Evolutionary conservation across 1,284 basidiomycete species (phyloP), one percentile per base, ranked within the genome.

Genomic region (Hemileia vastatrix): DNA sequence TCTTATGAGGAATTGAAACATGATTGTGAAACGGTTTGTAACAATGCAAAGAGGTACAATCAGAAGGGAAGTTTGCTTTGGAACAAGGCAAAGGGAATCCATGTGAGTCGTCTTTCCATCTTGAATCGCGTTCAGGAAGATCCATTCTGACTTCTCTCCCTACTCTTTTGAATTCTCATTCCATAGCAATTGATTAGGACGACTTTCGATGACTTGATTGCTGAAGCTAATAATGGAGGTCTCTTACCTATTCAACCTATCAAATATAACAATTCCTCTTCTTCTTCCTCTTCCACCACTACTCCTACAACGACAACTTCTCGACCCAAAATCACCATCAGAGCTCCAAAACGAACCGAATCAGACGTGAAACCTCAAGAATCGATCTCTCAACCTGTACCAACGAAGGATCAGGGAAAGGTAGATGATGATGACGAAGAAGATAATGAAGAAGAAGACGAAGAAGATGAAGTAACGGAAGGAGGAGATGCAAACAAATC

Each of bases 21-120:
- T 55, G 71, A 72, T 44, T 56, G 71, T 49, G 67, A 67, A 44
- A 68, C 68, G 36, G 63, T 67, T 54, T 71, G 68, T 21, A 63
- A 63, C 45, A 72, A 72, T 48, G 71, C 71, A 15, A 69, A 71
- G 43, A 64, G 65, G 4, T 72, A 66, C 65, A 72, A 72, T 56
- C 63, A 63, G 15, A 61, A 63, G 1, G 65, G 65, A 0, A 68
- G 66, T 32, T n/a, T n/a, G n/a, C n/a, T n/a, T n/a, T n/a, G n/a
- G n/a, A n/a, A n/a, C n/a, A n/a, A n/a, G n/a, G n/a, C n/a, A n/a
- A n/a, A n/a, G n/a, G n/a, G n/a, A n/a, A n/a, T n/a, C n/a, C n/a
- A n/a, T n/a, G n/a, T n/a, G n/a, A n/a, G n/a, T n/a, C n/a, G n/a
- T n/a, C n/a, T n/a, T n/a, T n/a, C n/a, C n/a, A n/a, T n/a, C n/a